Evolutionary conservation across 2,329 filamentous ascomycete genomes (phyloP).

Genomic region (Paramyrothecium sp.): DNA sequence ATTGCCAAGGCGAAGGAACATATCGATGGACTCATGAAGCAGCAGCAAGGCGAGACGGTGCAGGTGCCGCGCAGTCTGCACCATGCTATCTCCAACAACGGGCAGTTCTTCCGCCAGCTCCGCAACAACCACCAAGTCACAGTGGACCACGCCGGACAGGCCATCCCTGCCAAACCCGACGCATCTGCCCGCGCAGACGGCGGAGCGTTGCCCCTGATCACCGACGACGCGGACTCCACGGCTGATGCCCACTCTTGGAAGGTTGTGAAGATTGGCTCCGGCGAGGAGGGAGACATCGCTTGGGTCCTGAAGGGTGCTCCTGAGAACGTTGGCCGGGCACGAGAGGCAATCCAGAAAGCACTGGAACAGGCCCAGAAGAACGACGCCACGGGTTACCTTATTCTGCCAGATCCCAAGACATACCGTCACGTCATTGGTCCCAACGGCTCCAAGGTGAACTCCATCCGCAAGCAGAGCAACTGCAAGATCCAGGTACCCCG

Average conservation of each 20-base stretch:
- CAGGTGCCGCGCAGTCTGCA: constrained; percentile 80
- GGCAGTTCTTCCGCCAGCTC: constrained; percentile 89
- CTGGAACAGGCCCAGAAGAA: constrained; percentile 70
- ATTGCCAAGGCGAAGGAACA: constrained; percentile 87
- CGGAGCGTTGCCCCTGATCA: constrained; percentile 81
- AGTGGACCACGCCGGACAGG: constrained; percentile 84
- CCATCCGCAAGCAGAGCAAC: constrained; percentile 86
- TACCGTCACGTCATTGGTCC: constrained; percentile 90
- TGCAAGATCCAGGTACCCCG: constrained; percentile 93
- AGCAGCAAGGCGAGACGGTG: constrained; percentile 85
- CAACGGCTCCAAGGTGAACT: constrained; percentile 87
- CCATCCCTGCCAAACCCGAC: constrained; percentile 68
- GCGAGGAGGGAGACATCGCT: constrained; percentile 72
- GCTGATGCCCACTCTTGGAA: constrained; percentile 80
- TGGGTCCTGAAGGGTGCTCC: constrained; percentile 83
- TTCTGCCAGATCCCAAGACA: constrained; percentile 83
- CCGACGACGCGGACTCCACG: constrained; percentile 69
- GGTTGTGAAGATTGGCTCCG: constrained; percentile 62
- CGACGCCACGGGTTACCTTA: constrained; percentile 78
- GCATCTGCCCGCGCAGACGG: constrained; percentile 55
- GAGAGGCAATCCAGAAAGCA: constrained; percentile 69
- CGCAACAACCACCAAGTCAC: constrained; percentile 84
- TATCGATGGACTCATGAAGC: constrained; percentile 75
- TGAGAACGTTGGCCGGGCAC: constrained; percentile 81
- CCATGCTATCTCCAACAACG: constrained; percentile 82